Conservation (phyloP, 108 stramenopile species). For the Cyclotella cryptica region DNA sequence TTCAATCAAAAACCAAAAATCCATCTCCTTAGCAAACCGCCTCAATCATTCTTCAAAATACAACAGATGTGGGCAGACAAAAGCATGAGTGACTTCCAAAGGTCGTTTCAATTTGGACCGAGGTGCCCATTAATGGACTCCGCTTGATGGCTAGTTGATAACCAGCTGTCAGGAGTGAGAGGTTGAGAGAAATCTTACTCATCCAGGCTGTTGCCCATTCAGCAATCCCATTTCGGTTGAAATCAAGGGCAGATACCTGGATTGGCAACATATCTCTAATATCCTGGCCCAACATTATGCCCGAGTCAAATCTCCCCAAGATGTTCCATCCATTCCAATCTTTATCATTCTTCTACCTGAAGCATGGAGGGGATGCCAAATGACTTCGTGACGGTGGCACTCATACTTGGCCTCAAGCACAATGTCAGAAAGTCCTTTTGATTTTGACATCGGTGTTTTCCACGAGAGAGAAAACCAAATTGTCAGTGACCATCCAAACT, state of each 20-base stretch:
- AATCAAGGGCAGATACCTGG: neutral
- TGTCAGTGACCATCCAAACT: slow-evolving; percentile 23
- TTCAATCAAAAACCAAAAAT: slow-evolving; percentile 11
- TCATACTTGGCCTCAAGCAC: neutral
- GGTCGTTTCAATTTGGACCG: slow-evolving; percentile 12
- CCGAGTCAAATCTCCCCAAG: slow-evolving; percentile 22
- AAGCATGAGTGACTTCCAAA: slow-evolving; percentile 1
- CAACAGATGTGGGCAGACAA: slow-evolving; percentile 9
- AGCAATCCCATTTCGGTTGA: neutral
- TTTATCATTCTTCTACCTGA: slow-evolving; percentile 37
- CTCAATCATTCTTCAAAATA: slow-evolving; percentile 6
- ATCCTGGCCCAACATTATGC: slow-evolving; percentile 4
- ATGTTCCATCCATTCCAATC: slow-evolving; percentile 28
- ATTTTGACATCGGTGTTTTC: neutral
- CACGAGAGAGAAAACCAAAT: slow-evolving; percentile 1
- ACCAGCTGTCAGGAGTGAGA: neutral
- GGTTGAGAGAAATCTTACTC: neutral
- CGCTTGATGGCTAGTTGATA: slow-evolving; percentile 1
- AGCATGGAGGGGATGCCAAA: slow-evolving; percentile 14
- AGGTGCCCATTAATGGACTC: slow-evolving; percentile 24
- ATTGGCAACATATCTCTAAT: neutral
- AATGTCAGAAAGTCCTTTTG: slow-evolving; percentile 7
- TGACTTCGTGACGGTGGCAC: slow-evolving; percentile 8
- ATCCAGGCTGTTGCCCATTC: neutral
- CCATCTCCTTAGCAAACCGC: slow-evolving; percentile 16